Evolutionary conservation across 2,329 filamentous ascomycete species (phyloP).

Genomic region (Arthrobotrys megalospora): DNA sequence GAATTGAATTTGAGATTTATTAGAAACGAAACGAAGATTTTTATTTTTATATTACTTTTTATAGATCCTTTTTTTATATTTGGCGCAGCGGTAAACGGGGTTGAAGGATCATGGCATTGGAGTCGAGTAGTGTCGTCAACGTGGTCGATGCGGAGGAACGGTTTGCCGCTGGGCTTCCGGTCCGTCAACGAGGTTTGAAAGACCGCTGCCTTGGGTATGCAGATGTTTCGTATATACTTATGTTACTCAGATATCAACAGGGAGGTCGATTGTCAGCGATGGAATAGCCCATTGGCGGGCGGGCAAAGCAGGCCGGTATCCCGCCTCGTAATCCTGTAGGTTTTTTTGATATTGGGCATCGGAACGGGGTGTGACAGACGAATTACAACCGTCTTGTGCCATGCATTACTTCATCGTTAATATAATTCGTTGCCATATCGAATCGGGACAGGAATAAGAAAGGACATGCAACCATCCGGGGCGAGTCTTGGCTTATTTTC

Average conservation of each 20-base stretch:
- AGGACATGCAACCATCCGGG: conserved; percentile 34
- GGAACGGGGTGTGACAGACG: conserved; percentile 6
- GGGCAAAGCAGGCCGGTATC: conserved; percentile 20
- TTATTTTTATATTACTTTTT: background rate
- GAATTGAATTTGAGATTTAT: conserved; percentile 22
- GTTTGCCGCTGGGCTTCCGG: conserved; percentile 27
- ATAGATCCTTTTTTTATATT: conserved; percentile 7
- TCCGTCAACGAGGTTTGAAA: background rate
- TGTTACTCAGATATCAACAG: conserved; percentile 25
- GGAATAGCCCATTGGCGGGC: conserved; percentile 18
- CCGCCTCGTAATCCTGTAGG: background rate
- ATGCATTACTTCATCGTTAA: conserved; percentile 24
- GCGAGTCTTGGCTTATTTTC: conserved; percentile 49
- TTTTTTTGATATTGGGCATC: conserved; percentile 2
- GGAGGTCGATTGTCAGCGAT: background rate
- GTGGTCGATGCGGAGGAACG: conserved; percentile 23
- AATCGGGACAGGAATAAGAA: conserved; percentile 17
- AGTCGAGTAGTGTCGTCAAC: background rate
- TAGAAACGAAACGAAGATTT: conserved; percentile 30
- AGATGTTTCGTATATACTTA: conserved; percentile 17
- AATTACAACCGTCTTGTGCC: background rate
- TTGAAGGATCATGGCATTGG: background rate
- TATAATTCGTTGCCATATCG: background rate
- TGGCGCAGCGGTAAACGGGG: conserved; percentile 9
- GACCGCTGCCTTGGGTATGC: conserved; percentile 3